Evolutionary conservation across 83 land plant species (phyloP).

Genomic region (Thuja plicata): DNA sequence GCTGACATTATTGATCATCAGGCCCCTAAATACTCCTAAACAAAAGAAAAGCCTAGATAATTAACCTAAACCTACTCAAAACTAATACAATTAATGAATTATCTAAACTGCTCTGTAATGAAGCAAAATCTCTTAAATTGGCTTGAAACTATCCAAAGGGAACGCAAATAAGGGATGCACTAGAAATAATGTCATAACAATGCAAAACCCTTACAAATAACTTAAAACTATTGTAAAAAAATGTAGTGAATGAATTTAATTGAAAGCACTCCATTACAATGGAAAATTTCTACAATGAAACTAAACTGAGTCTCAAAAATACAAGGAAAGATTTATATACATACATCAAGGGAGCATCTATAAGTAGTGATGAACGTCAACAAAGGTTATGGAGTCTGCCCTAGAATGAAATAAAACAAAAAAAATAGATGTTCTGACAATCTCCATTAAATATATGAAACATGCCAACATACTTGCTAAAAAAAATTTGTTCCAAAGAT

Average conservation of each 20-base stretch:
- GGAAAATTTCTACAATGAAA: neutral
- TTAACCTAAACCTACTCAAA: neutral
- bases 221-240: neutral
- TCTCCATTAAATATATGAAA: too few species aligned
- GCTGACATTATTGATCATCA: too few species aligned
- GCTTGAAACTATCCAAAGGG: neutral
- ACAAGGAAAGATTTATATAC: neutral
- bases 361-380: slow-evolving; percentile 81
- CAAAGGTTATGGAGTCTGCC: too few species aligned
- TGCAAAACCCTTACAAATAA: neutral
- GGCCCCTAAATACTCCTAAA: too few species aligned
- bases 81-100: neutral
- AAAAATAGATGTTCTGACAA: too few species aligned
- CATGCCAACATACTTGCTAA: too few species aligned
- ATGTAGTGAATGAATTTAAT: neutral
- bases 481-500: too few species aligned
- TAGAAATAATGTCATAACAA: too few species aligned
- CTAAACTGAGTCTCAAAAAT: neutral
- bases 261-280: neutral
- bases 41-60: too few species aligned
- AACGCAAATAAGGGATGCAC: neutral
- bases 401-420: too few species aligned
- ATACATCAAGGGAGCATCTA: slow-evolving; percentile 92
- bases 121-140: neutral
- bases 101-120: too few species aligned